Evolutionary conservation across 1,284 basidiomycete genomes (phyloP), one percentile per base, ranked within the genome.

Genomic region (Polyporus tsugae): DNA sequence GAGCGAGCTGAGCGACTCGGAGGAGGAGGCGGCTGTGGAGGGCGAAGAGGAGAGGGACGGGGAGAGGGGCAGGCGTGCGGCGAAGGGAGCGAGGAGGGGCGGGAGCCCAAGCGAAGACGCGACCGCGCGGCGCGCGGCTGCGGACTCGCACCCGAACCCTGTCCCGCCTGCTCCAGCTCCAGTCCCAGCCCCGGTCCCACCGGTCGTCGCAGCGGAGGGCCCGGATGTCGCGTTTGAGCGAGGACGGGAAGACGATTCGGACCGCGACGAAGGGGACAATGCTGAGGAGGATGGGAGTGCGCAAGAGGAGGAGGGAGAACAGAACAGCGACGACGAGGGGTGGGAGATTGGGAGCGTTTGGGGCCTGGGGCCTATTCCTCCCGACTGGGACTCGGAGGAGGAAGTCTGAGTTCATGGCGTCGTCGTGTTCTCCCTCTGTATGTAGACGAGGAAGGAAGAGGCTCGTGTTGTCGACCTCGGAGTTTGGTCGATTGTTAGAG

Each of bases 1-100:
- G 66, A 67, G 69, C 58, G 76, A 76, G 55, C 70, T 75, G 64
- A 68, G 72, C 61, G 72, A 66, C 19, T 74, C 76, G 36, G 74
- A 73, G 58, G 71, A 72, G 41, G 68, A 53, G 57, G 63, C 44
- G 60, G 68, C 55, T 61, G 63, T 35, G 49, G 46, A 62, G 65
- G 65, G 38, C 19, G 53, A 33, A 36, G 62, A 58, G 38, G 63
- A 60, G 39, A 46, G 25, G 49, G 39, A 29, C 29, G 63, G 44
- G 29, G 44, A 65, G 55, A n/a, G n/a, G 35, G 33, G 53, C 29
- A 22, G 13, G 62, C 46, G 46, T 11, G 60, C 57, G 57, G 62
- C 13, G 42, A 60, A 17, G 57, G 33, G 19, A 9, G 11, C 9
- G 9, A 38, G 39, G 58, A 41, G 58, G 22, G 58, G 38, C 4